A percentile compares a stretch with the other conserved stretches of the same genome.
Conservation (phyloP, 2,329 filamentous ascomycete species). For the Sporothrix phasma region DNA sequence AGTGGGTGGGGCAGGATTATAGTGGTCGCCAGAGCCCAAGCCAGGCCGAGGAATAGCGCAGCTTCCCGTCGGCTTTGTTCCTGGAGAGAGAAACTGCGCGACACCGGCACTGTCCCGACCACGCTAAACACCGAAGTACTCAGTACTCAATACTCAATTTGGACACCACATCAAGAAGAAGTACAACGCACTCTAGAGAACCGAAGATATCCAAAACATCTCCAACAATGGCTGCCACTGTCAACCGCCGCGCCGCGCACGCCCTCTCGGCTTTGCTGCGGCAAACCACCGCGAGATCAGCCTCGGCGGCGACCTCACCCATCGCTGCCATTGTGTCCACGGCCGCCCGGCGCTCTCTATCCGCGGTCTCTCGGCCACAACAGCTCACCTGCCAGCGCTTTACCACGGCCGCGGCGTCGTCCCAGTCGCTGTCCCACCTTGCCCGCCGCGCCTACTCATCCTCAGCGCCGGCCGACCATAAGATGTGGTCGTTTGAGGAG, state of each 20-base stretch:
- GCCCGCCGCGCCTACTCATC: constrained; percentile 24
- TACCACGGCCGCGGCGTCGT: not conserved
- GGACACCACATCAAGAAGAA: too few species aligned
- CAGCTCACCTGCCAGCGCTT: not conserved
- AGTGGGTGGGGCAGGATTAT: not conserved
- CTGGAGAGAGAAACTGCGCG: not conserved
- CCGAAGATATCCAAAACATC: not conserved
- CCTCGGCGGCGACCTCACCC: not conserved
- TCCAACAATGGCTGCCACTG: not conserved
- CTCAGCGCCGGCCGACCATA: constrained; percentile 24
- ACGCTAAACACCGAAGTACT: too few species aligned
- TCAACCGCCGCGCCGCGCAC: not conserved
- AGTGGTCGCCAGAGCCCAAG: not conserved
- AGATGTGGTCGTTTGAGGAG: constrained; percentile 40
- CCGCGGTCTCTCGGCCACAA: not conserved
- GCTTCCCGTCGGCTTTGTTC: constrained; percentile 1
- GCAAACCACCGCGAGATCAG: not conserved
- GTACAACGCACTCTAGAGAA: not conserved
- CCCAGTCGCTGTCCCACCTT: not conserved
- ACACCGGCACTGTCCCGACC: not conserved
- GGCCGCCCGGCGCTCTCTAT: not conserved
- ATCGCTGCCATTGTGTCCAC: not conserved
- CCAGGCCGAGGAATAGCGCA: not conserved
- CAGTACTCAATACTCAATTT: not conserved
- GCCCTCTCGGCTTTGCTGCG: constrained; percentile 8